A percentile compares a stretch with the other conserved stretches of the same genome.
phyloP scores from a whole-genome alignment of 1,284 basidiomycete genomes.

The Ustilago sp. region DNA sequence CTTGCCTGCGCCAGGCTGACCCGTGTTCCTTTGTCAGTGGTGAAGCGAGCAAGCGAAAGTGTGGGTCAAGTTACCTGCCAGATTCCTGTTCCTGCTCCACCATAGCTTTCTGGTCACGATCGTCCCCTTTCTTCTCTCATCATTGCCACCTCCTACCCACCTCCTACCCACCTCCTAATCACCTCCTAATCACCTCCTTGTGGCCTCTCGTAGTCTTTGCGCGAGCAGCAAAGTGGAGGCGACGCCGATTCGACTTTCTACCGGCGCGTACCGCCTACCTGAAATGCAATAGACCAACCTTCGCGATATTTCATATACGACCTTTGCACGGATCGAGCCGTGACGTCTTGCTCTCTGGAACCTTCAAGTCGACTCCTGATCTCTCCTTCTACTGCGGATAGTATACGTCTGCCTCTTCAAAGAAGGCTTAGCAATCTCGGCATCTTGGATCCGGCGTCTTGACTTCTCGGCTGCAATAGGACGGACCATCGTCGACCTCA shows the following conservation, averaged over 20 bases:
- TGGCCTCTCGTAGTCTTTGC: neutral
- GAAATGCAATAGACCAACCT: constrained; percentile 6
- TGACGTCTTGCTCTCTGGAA: constrained; percentile 1
- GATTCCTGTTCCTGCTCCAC: neutral
- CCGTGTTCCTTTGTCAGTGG: neutral
- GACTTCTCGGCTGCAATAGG: neutral
- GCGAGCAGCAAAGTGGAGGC: neutral
- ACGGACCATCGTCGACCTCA: neutral
- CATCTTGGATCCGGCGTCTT: constrained; percentile 4
- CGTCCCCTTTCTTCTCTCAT: neutral
- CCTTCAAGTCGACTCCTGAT: neutral
- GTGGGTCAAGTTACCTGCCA: neutral
- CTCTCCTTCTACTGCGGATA: neutral
- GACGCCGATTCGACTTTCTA: neutral
- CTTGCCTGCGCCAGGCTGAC: neutral
- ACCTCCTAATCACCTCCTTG: neutral
- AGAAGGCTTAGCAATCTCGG: neutral
- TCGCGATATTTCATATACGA: constrained; percentile 33
- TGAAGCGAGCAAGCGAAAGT: neutral
- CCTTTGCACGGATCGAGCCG: neutral
- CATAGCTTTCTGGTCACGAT: neutral
- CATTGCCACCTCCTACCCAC: neutral
- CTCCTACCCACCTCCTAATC: neutral
- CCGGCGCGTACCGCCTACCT: no score
- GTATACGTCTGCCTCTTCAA: neutral